Percentiles rank a stretch among this genome's conserved stretches.
phyloP scores from a whole-genome alignment of 164 flowering plant species.

The Aristolochia fimbriata region DNA sequence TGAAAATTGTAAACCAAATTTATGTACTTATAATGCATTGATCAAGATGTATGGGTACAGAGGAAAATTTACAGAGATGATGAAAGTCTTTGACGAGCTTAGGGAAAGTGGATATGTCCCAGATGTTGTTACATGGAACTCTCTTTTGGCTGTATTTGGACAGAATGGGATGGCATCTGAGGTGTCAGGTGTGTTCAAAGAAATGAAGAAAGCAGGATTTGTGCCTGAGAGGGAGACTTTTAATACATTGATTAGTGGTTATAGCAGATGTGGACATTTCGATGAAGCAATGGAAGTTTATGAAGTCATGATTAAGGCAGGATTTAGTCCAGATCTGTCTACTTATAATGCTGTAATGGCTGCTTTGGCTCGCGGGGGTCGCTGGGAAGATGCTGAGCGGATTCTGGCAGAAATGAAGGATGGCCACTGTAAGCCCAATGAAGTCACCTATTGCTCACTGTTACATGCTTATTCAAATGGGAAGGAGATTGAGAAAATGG shows the following conservation, averaged over 20 bases:
- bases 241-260: slow-evolving; percentile 81
- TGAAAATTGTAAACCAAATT: slow-evolving; percentile 70
- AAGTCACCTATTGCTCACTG: slow-evolving; percentile 60
- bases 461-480: slow-evolving; percentile 92
- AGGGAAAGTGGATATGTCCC: slow-evolving; percentile 43
- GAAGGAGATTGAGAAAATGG: slow-evolving; percentile 57
- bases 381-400: slow-evolving; percentile 84
- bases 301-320: slow-evolving; percentile 57
- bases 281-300: slow-evolving; percentile 78
- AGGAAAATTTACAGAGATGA: slow-evolving; percentile 77
- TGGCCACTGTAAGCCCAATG: slow-evolving; percentile 67
- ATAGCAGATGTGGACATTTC: slow-evolving; percentile 68
- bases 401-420: slow-evolving; percentile 73
- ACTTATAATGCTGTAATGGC: slow-evolving; percentile 90
- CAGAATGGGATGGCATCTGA: slow-evolving; percentile 88
- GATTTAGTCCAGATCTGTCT: slow-evolving; percentile 72
- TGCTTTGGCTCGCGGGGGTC: slow-evolving; percentile 81
- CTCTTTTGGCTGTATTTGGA: slow-evolving; percentile 79
- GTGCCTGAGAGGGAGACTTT: slow-evolving; percentile 89
- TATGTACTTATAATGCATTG: slow-evolving; percentile 84
- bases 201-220: slow-evolving; percentile 92
- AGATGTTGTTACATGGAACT: slow-evolving; percentile 94
- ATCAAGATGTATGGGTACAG: slow-evolving; percentile 90
- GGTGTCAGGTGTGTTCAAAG: slow-evolving; percentile 76
- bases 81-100: slow-evolving; percentile 76